phyloP scores from a whole-genome alignment of 306 rosid species.

The Vachellia collinsii region DNA sequence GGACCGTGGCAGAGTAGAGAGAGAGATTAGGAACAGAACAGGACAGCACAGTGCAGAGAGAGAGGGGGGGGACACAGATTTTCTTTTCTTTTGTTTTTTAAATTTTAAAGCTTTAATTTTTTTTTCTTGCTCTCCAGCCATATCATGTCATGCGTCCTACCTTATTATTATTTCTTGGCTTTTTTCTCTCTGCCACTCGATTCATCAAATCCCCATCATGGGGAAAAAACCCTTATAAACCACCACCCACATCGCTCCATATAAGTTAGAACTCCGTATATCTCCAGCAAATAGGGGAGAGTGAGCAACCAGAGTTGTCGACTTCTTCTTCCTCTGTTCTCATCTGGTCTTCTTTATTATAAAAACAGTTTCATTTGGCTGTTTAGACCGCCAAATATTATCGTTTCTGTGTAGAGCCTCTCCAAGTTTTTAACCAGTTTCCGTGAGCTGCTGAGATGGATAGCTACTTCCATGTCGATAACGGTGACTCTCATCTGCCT shows the following conservation, averaged over 20 bases:
- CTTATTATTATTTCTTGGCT: constrained; percentile 44
- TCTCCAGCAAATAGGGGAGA: constrained; percentile 13
- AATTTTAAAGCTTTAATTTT: neutral
- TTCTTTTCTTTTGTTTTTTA: neutral
- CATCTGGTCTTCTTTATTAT: constrained; percentile 1
- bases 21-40: constrained; percentile 48
- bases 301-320: constrained; percentile 5
- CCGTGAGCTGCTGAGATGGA: constrained; percentile 1
- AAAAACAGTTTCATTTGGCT: constrained; percentile 15
- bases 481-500: constrained; percentile 57
- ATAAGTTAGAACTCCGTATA: constrained; percentile 26
- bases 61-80: constrained; percentile 14
- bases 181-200: constrained; percentile 52
- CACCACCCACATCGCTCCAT: neutral
- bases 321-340: constrained; percentile 9
- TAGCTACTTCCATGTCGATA: constrained; percentile 27
- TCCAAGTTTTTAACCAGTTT: neutral
- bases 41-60: constrained; percentile 46
- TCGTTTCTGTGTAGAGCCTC: neutral
- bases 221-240: constrained; percentile 38
- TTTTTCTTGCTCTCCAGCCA: constrained; percentile 51
- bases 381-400: constrained; percentile 1
- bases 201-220: constrained; percentile 68
- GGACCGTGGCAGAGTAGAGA: constrained; percentile 43
- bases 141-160: constrained; percentile 40